A percentile compares a stretch with the other conserved stretches of the same genome.
phyloP scores from a whole-genome alignment of 352 stramenopile species.

The Saprolegnia diclina region DNA sequence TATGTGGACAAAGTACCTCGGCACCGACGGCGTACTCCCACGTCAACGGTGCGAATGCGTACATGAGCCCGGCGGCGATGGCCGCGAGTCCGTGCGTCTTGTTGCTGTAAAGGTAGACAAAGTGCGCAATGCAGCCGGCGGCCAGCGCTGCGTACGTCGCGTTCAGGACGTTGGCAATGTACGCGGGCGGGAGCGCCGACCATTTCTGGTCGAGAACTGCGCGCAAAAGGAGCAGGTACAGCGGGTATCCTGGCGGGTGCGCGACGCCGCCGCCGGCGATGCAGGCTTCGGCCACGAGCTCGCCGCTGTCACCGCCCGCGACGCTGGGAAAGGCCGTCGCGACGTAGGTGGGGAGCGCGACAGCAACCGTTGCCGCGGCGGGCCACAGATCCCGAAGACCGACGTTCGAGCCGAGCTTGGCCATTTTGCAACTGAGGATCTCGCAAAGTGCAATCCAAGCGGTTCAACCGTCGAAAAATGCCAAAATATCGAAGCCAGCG shows the following conservation, averaged over 20 bases:
- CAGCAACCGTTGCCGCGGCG: neutral
- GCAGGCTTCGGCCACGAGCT: conserved; percentile 74
- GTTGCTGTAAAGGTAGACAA: conserved; percentile 25
- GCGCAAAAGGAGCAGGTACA: conserved; percentile 30
- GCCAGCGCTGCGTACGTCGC: conserved; percentile 18
- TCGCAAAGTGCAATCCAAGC: neutral
- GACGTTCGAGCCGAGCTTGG: conserved; percentile 1
- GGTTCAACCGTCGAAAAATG: no score
- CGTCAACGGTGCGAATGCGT: conserved; percentile 56
- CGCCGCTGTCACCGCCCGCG: conserved; percentile 56
- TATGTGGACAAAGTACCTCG: conserved; percentile 32
- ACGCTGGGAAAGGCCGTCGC: conserved; percentile 41
- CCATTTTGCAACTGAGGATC: neutral
- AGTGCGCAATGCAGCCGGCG: conserved; percentile 11
- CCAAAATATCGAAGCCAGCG: no score
- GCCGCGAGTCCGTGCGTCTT: conserved; percentile 18
- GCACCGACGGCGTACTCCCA: conserved; percentile 74
- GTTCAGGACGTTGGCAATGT: conserved; percentile 24
- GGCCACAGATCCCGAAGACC: conserved; percentile 5
- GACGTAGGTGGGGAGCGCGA: conserved; percentile 33
- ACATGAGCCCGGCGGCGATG: conserved; percentile 33
- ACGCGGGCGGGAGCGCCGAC: conserved; percentile 5
- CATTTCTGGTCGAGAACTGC: conserved; percentile 1
- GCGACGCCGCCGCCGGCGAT: conserved; percentile 42
- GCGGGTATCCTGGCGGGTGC: conserved; percentile 73